These are phyloP conservation scores for Xylaria arbuscula DNA, from an alignment of 2,329 filamentous ascomycete species.

Conservation along the genomic window DNA sequence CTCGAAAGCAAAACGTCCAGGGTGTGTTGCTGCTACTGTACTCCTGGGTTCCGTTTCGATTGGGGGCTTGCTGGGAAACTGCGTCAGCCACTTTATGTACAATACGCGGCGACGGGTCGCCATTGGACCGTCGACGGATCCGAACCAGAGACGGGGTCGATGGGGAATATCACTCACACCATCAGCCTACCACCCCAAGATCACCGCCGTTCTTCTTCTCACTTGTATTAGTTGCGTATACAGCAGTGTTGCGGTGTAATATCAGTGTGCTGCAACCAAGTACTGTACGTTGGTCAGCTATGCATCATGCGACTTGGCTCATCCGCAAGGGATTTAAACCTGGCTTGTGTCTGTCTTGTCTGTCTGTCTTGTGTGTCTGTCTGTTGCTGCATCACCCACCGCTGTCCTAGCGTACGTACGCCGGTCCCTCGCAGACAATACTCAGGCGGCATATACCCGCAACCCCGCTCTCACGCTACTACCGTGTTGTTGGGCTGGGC, in stretches of 20 bases:
- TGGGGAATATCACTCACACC: conserved; percentile 39
- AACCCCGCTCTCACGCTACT: conserved; percentile 5
- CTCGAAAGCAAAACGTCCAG: not conserved
- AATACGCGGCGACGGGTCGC: not conserved
- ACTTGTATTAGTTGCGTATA: conserved; percentile 3
- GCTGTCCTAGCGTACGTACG: not conserved
- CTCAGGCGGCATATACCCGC: conserved; percentile 13
- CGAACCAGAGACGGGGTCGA: conserved; percentile 21
- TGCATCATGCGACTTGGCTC: conserved; percentile 29
- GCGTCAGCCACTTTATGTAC: conserved; percentile 14
- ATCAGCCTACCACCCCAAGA: conserved; percentile 21
- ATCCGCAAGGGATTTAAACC: conserved; percentile 30
- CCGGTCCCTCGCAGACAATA: conserved; percentile 24
- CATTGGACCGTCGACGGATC: conserved; percentile 23
- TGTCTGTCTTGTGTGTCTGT: too few relatives aligned
- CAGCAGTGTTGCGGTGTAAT: not conserved
- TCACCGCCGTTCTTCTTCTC: conserved; percentile 18
- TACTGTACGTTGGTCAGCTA: conserved; percentile 7
- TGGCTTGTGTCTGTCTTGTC: conserved; percentile 19
- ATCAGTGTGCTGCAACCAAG: not conserved
- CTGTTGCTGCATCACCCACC: not conserved
- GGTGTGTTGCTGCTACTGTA: conserved; percentile 10
- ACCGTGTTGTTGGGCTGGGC: conserved; percentile 16
- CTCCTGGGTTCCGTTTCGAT: conserved; percentile 15
- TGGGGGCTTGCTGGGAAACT: not conserved